phyloP scores from a whole-genome alignment of 2,329 filamentous ascomycete genomes.

The Zasmidium angulare region DNA sequence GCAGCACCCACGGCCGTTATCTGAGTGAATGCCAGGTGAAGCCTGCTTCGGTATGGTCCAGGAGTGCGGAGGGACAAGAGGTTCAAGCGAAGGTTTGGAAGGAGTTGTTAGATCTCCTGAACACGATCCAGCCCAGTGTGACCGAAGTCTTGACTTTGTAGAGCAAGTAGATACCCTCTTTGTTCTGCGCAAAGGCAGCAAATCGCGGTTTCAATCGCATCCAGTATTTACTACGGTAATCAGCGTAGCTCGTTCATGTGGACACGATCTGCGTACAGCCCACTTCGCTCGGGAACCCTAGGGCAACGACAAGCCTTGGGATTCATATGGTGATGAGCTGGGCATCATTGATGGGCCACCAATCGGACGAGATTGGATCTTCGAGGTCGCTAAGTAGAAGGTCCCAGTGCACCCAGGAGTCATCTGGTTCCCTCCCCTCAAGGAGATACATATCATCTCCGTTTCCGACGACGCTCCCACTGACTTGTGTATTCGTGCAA shows the following conservation, averaged over 20 bases:
- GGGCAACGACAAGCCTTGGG: no score
- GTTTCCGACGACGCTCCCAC: no score
- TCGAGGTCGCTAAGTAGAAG: slow-evolving; percentile 4
- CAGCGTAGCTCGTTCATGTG: no score
- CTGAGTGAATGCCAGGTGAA: slow-evolving; percentile 36
- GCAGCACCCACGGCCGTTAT: slow-evolving; percentile 42
- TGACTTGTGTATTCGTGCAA: no score
- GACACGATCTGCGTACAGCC: no score
- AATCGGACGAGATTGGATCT: not conserved
- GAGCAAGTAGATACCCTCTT: no score
- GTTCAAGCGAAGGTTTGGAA: slow-evolving; percentile 37
- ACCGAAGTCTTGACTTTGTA: not conserved
- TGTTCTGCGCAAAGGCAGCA: no score
- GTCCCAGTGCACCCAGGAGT: slow-evolving; percentile 10
- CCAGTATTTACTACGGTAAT: no score
- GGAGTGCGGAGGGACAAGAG: slow-evolving; percentile 35
- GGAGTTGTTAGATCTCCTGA: slow-evolving; percentile 34
- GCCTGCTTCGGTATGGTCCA: slow-evolving; percentile 31
- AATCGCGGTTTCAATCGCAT: no score
- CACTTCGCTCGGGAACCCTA: no score
- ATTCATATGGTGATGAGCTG: no score
- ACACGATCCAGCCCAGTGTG: not conserved
- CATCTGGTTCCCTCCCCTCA: not conserved
- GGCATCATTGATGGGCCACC: not conserved
- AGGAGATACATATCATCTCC: not conserved